These are phyloP conservation scores for Pyricularia sp. DNA, from an alignment of 2,329 filamentous ascomycete species.

Conservation along the genomic window DNA sequence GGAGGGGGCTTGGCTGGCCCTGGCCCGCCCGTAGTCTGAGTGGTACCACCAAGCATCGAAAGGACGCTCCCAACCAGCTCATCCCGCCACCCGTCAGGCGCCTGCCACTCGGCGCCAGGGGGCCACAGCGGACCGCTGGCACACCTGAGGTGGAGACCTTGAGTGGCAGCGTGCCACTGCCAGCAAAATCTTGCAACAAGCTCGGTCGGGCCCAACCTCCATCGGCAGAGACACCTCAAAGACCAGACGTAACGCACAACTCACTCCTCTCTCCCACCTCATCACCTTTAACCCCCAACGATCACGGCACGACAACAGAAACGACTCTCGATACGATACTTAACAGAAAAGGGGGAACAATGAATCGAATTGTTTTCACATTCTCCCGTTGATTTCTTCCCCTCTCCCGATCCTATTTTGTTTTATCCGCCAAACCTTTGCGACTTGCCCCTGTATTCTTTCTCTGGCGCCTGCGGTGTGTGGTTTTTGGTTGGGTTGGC, in stretches of 20 bases:
- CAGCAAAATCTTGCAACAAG: slow-evolving; percentile 7
- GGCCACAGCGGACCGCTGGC: not conserved
- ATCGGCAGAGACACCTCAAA: not conserved
- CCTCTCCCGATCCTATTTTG: not conserved
- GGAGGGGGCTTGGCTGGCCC: not conserved
- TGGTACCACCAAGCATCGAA: not conserved
- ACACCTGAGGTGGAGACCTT: not conserved
- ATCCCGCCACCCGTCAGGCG: slow-evolving; percentile 6
- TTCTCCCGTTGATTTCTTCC: slow-evolving; percentile 1
- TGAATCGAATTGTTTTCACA: slow-evolving; percentile 4
- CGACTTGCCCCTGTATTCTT: not conserved
- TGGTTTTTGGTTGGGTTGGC: not conserved
- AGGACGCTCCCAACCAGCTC: not conserved
- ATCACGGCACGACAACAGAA: not conserved
- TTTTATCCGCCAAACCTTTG: not conserved
- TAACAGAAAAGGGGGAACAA: not conserved
- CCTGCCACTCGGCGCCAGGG: slow-evolving; percentile 5
- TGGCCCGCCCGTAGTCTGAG: not conserved
- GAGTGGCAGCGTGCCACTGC: not conserved
- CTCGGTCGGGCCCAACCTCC: not conserved
- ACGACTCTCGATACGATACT: not conserved
- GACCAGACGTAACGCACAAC: not conserved
- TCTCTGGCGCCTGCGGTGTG: not conserved
- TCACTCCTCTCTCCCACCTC: slow-evolving; percentile 1
- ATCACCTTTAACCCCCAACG: not conserved